Base-by-base conservation (phyloP, 31 red algal genomes). In the Porphyra umbilicalis region DNA sequence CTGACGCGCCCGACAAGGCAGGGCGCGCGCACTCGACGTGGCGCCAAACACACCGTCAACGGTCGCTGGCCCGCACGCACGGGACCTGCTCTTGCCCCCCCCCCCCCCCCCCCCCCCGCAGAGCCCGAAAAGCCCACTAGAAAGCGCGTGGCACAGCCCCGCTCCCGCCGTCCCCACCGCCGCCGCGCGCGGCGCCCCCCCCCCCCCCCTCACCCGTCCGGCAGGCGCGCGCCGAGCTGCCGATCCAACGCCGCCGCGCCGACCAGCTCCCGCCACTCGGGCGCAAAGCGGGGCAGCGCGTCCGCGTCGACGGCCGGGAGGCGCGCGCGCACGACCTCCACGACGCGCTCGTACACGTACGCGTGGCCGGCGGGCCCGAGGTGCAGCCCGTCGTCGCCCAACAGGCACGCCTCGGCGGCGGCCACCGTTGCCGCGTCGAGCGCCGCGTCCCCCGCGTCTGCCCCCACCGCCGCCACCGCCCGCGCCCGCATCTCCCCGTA, bases 331-430 rank as follows among this genome's bases (percentile, higher is more conserved):
- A 92, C 81, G 18, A 40, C 81, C 35, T 87, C 84, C 13, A 81
- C 39, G 29, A 92, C 36, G 33, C 79, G 77, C 18, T 88, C 81
- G 32, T 44, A 79, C 11, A 87, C 85, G 34, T 84, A 40, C 40
- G 39, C 39, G 74, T 92, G 87, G 37, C 90, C 90, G 6, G 83
- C 81, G 39, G 80, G 35, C 6, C 76, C 74, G 34, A 92, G 78
- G 87, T 92, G 90, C 35, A 92, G 81, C 10, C 90, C 90, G 78
- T 92, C 90, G 33, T 71, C 80, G n/a, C 87, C 67, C 35, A 84
- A 87, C 25, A 44, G 39, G 39, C 81, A 74, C 30, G 84, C 57
- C 31, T 82, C 90, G 0, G 83, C 39, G n/a, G 79, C 77, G 75
- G 33, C 30, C 32, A 57, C 77, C 40, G 33, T 44, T 31, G 35